phyloP scores from a whole-genome alignment of 768 basidiomycete species.

The Neoboletus brunneissimus region DNA sequence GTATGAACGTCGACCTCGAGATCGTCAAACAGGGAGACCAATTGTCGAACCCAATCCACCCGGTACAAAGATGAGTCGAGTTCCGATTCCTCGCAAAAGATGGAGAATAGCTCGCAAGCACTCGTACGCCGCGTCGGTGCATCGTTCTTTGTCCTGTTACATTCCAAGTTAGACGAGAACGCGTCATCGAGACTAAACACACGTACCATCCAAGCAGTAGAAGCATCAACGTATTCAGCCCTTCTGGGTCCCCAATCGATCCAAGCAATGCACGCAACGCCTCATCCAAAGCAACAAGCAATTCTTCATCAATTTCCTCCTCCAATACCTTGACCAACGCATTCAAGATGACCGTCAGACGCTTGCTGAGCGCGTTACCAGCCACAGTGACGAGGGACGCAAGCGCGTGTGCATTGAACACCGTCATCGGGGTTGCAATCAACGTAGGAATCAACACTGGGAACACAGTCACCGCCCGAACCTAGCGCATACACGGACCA shows the following conservation, averaged over 20 bases:
- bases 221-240: slow-evolving; percentile 87
- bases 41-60: slow-evolving; percentile 91
- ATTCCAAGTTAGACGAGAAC: background rate
- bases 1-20: slow-evolving; percentile 68
- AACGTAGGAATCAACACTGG: slow-evolving; percentile 94
- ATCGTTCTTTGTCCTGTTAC: slow-evolving; percentile 74
- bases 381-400: slow-evolving; percentile 92
- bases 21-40: slow-evolving; percentile 83
- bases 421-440: slow-evolving; percentile 85
- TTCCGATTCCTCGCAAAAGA: slow-evolving; percentile 81
- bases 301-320: slow-evolving; percentile 64
- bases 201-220: slow-evolving; percentile 83
- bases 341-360: slow-evolving; percentile 73
- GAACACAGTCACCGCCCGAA: slow-evolving; percentile 94
- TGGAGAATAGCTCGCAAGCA: slow-evolving; percentile 72
- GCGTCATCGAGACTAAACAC: background rate
- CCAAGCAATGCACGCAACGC: slow-evolving; percentile 71
- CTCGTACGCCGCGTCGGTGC: slow-evolving; percentile 68
- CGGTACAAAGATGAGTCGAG: slow-evolving; percentile 84
- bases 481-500: slow-evolving; percentile 41
- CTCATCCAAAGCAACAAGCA: slow-evolving; percentile 66
- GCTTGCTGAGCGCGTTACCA: slow-evolving; percentile 82
- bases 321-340: slow-evolving; percentile 80
- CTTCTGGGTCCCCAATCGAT: slow-evolving; percentile 83
- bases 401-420: slow-evolving; percentile 92